Percentiles rank a stretch among this genome's conserved stretches.
These are phyloP conservation scores for Dictyostelium capitatum DNA, from an alignment of 78 protist genomes.

Conservation along the genomic window DNA sequence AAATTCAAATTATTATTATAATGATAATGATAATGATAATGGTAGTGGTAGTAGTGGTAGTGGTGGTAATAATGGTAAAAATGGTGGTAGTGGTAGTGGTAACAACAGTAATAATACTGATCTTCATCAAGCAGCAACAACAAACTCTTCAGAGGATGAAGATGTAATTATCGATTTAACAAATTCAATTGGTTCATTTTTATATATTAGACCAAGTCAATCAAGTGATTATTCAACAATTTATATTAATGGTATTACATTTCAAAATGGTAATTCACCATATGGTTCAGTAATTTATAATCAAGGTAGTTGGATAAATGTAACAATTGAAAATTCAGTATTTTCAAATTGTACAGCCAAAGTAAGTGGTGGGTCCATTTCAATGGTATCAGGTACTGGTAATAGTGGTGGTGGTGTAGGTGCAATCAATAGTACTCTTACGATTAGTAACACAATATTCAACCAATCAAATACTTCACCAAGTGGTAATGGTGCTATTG, in stretches of 20 bases:
- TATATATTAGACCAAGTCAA: background rate
- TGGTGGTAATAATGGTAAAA: too few relatives aligned
- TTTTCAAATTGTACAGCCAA: background rate
- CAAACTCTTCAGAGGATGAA: background rate
- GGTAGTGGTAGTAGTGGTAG: background rate
- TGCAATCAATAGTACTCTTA: slow-evolving; percentile 6
- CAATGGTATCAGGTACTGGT: slow-evolving; percentile 5
- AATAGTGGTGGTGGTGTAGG: slow-evolving; percentile 13
- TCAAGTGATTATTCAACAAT: background rate
- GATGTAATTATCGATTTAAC: background rate
- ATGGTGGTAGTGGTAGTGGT: background rate
- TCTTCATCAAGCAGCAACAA: background rate
- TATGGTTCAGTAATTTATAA: slow-evolving; percentile 8
- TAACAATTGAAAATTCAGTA: background rate
- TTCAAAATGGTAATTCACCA: slow-evolving; percentile 1
- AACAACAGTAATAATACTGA: background rate
- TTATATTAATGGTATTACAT: slow-evolving; percentile 6
- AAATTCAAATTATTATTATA: background rate
- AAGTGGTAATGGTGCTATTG: background rate
- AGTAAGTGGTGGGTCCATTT: background rate
- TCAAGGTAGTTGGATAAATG: slow-evolving; percentile 15
- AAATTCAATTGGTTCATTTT: slow-evolving; percentile 7
- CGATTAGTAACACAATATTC: background rate
- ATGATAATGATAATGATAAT: background rate
- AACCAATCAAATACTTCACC: background rate